phyloP scores from a whole-genome alignment of 257 asterid genomes.

The Fraxinus americana region DNA sequence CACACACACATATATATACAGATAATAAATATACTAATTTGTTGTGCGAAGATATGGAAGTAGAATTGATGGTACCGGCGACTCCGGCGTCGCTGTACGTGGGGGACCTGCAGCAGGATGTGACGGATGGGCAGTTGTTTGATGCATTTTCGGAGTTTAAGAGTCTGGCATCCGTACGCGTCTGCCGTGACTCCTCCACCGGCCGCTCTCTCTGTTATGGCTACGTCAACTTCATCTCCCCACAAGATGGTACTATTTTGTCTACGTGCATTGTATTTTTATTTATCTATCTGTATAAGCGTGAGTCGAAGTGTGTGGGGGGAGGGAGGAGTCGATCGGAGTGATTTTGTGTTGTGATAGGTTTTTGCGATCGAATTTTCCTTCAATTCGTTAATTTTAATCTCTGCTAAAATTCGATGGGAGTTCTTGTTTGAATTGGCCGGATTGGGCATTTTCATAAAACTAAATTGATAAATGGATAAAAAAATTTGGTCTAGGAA shows the following conservation, averaged over 20 bases:
- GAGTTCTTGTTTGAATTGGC: slow-evolving; percentile 15
- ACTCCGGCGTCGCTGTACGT: slow-evolving; percentile 53
- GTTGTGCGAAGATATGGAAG: slow-evolving; percentile 35
- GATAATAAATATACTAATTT: background rate
- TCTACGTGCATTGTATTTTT: background rate
- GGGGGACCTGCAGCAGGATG: slow-evolving; percentile 53
- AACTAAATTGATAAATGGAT: no score
- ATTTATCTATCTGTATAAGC: background rate
- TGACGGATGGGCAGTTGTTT: slow-evolving; percentile 40
- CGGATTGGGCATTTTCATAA: slow-evolving; percentile 4
- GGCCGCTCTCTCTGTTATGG: slow-evolving; percentile 59
- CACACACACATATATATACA: background rate
- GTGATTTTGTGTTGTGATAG: background rate
- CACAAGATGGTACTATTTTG: slow-evolving; percentile 43
- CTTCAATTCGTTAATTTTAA: background rate
- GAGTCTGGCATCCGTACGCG: slow-evolving; percentile 49
- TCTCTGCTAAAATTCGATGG: slow-evolving; percentile 18
- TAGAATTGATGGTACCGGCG: slow-evolving; percentile 31
- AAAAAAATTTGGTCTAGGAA: background rate
- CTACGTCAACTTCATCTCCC: slow-evolving; percentile 51
- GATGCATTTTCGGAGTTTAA: slow-evolving; percentile 50
- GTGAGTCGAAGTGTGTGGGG: background rate
- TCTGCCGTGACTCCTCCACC: slow-evolving; percentile 56
- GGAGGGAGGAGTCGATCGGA: background rate
- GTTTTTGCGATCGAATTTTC: slow-evolving; percentile 8